Percentiles rank a stretch among this genome's conserved stretches.
These are phyloP conservation scores for Termitomyces sp. DNA, from an alignment of 1,284 basidiomycete species.

Conservation along the genomic window DNA sequence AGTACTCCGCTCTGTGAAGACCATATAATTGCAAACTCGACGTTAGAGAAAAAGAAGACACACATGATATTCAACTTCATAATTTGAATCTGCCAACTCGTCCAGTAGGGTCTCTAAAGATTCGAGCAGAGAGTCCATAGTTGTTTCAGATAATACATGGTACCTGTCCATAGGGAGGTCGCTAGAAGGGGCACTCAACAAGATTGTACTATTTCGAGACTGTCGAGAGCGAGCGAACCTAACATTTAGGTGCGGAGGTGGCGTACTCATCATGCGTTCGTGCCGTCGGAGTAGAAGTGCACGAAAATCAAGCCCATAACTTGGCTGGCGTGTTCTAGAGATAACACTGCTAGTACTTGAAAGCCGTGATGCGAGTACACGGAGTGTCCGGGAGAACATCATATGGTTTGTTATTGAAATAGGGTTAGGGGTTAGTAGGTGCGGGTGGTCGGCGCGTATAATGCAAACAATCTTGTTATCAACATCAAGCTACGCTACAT, in stretches of 20 bases:
- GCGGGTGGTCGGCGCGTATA: no score
- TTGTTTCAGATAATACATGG: conserved; percentile 71
- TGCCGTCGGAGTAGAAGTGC: conserved; percentile 11
- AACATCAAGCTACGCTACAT: background rate
- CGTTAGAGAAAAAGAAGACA: conserved; percentile 29
- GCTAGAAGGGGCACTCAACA: conserved; percentile 28
- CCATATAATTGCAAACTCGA: background rate
- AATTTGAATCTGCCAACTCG: conserved; percentile 44
- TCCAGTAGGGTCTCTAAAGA: conserved; percentile 79
- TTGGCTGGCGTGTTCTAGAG: background rate
- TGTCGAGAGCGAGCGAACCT: conserved; percentile 33
- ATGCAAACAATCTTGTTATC: background rate
- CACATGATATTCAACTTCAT: conserved; percentile 94
- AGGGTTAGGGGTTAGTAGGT: conserved; percentile 24
- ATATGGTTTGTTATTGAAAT: conserved; percentile 20
- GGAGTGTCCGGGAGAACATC: conserved; percentile 22
- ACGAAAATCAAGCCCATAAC: background rate
- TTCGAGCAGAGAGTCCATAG: conserved; percentile 82
- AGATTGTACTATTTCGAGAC: background rate
- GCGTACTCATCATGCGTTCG: conserved; percentile 38
- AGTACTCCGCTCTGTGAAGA: conserved; percentile 68
- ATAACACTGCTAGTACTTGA: conserved; percentile 10
- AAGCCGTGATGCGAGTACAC: conserved; percentile 21
- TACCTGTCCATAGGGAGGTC: conserved; percentile 67
- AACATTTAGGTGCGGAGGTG: conserved; percentile 39